phyloP scores from a whole-genome alignment of 106 monocot genomes.

The Dendrobium catenatum region DNA sequence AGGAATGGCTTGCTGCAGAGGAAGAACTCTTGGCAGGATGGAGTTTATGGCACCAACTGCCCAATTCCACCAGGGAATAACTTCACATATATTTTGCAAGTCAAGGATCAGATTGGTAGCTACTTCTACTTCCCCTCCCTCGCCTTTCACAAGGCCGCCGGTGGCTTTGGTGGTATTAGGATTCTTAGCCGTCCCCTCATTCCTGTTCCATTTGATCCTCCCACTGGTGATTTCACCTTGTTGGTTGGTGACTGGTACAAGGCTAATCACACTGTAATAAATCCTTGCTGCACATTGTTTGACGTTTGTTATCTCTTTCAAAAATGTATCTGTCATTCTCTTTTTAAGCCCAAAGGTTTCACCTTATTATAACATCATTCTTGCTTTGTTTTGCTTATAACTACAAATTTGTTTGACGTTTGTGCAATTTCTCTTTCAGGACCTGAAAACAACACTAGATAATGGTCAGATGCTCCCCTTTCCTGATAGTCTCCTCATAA shows the following conservation, averaged over 20 bases:
- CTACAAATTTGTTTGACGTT: too few species aligned
- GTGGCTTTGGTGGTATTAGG: constrained; percentile 42
- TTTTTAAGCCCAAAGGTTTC: neutral
- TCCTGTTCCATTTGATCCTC: constrained; percentile 45
- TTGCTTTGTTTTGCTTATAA: neutral
- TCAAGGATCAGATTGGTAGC: constrained; percentile 57
- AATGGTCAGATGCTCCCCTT: constrained; percentile 36
- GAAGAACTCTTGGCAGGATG: constrained; percentile 53
- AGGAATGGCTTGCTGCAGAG: constrained; percentile 53
- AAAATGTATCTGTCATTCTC: neutral
- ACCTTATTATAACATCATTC: neutral
- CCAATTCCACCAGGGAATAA: constrained; percentile 45
- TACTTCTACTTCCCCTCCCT: constrained; percentile 62
- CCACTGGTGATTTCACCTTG: constrained; percentile 36
- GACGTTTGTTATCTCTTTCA: neutral
- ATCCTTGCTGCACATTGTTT: neutral
- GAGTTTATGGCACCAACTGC: constrained; percentile 48
- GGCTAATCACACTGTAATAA: constrained; percentile 44
- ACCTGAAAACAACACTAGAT: constrained; percentile 32
- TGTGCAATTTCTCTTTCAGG: constrained; percentile 13
- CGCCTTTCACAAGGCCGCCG: constrained; percentile 52
- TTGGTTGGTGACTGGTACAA: constrained; percentile 56
- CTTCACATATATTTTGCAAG: constrained; percentile 39
- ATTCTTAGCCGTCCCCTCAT: constrained; percentile 36
- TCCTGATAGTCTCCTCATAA: constrained; percentile 53